Conservation (phyloP, 2,329 filamentous ascomycete genomes). For the Claviceps pazoutovae region DNA sequence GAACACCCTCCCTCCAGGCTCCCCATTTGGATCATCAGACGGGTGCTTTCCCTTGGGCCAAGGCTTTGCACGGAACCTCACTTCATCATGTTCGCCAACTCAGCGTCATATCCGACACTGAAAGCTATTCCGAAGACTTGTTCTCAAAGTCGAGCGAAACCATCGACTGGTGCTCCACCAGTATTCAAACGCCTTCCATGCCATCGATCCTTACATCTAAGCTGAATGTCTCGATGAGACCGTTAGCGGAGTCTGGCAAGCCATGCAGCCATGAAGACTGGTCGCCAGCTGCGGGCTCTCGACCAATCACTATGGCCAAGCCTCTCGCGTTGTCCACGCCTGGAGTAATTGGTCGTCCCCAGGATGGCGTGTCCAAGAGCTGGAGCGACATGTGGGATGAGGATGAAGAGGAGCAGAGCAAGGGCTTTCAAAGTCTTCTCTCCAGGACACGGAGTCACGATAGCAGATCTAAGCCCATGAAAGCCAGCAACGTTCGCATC, state of each 20-base stretch:
- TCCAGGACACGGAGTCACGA: constrained; percentile 69
- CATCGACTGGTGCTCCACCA: constrained; percentile 66
- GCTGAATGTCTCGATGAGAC: constrained; percentile 68
- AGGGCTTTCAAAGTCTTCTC: constrained; percentile 50
- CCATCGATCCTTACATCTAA: constrained; percentile 76
- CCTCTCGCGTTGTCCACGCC: constrained; percentile 60
- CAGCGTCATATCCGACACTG: constrained; percentile 70
- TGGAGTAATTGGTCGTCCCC: constrained; percentile 64
- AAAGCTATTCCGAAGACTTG: constrained; percentile 70
- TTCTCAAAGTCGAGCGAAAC: constrained; percentile 65
- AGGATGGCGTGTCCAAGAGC: constrained; percentile 82
- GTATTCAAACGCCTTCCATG: constrained; percentile 64
- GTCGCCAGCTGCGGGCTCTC: constrained; percentile 50
- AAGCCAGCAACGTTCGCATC: constrained; percentile 10
- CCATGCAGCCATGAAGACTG: constrained; percentile 24
- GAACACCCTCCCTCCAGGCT: constrained; percentile 87
- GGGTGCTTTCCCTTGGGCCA: constrained; percentile 88
- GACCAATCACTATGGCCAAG: constrained; percentile 69
- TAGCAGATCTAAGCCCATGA: constrained; percentile 32
- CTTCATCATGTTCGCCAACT: constrained; percentile 61
- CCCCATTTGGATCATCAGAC: constrained; percentile 52
- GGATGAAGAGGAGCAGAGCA: constrained; percentile 56
- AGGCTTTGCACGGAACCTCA: constrained; percentile 67
- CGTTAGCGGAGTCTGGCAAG: constrained; percentile 42
- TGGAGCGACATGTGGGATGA: constrained; percentile 99